Evolutionary conservation across 164 flowering plant species (phyloP), one percentile per base, ranked within the genome.

Genomic region (Malania oleifera): DNA sequence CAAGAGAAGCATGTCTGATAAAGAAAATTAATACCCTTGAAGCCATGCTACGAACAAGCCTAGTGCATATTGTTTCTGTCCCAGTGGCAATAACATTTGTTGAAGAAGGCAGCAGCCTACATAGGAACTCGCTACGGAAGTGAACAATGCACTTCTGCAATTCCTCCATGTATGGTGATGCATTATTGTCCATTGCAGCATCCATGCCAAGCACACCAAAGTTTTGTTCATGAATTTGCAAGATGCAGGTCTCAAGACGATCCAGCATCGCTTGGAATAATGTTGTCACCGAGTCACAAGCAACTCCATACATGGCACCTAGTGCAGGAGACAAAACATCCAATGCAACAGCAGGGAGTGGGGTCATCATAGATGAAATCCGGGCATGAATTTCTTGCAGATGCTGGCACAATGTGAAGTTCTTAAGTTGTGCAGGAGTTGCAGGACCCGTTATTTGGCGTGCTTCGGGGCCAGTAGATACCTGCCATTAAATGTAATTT

Each of bases 151-250:
- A 74, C 69, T 83, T 86, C 60, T 93, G 97, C 67, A 93, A 56
- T 67, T 93, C 97, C 61, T 93, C 99, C 97, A 93, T 87, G 83
- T 90, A 88, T 8, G 91, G 79, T 2, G 99, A 93, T 39, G 91
- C 73, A 68, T 78, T 83, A 63, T 80, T 82, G 71, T 93, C 96
- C 86, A 85, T 79, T 7, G 86, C 85, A 66, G 95, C 80, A 77
- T 84, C 95, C 75, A 82, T 64, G 46, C 89, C 87, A 8, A 68
- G 78, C 22, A 59, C 70, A 20, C 80, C 82, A 53, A 93, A 87
- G 63, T 87, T 85, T 63, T 93, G 97, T 5, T 93, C 91, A 66
- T 93, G 97, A 25, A 93, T 93, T 76, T 89, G 83, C 65, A 93
- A 57, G 53, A 93, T 86, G 78, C 90, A 86, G 44, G 80, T 75